Conservation (phyloP, 2,329 filamentous ascomycete species). For the Epichloe typhina region DNA sequence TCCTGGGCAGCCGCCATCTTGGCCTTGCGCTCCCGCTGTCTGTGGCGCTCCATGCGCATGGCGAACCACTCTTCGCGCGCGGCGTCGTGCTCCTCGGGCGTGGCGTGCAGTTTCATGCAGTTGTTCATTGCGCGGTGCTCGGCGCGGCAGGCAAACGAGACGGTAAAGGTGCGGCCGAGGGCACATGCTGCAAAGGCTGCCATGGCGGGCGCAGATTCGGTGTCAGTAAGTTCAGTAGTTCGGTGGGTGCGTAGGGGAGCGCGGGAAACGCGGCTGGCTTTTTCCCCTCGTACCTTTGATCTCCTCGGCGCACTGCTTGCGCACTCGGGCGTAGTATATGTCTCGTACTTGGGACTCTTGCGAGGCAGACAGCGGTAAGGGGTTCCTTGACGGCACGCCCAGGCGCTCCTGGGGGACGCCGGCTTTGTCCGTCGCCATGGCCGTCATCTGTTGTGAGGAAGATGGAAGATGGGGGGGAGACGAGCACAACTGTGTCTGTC, state of each 20-base stretch:
- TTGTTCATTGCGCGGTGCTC: conserved; percentile 79
- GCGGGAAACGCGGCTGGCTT: background rate
- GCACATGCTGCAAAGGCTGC: conserved; percentile 81
- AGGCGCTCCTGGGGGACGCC: conserved; percentile 22
- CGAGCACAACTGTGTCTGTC: too few relatives aligned
- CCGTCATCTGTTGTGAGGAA: background rate
- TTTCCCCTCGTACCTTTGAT: conserved; percentile 51
- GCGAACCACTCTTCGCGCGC: conserved; percentile 92
- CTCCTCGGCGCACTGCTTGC: conserved; percentile 60
- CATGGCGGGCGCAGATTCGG: background rate
- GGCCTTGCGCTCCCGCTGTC: conserved; percentile 51
- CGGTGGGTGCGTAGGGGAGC: too few relatives aligned
- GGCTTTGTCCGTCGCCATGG: conserved; percentile 13
- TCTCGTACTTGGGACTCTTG: conserved; percentile 75
- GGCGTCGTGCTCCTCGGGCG: conserved; percentile 70
- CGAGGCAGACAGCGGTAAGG: conserved; percentile 66
- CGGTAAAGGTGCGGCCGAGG: conserved; percentile 69
- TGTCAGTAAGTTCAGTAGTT: background rate
- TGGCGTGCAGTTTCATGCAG: conserved; percentile 84
- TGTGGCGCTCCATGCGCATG: conserved; percentile 55
- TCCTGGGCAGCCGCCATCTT: conserved; percentile 48
- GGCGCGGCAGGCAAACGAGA: conserved; percentile 72
- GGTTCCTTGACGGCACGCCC: conserved; percentile 54
- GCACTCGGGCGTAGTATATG: conserved; percentile 67
- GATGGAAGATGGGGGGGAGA: background rate